Evolutionary conservation across 2,329 filamentous ascomycete genomes (phyloP).

Genomic region (Aspergillus pseudonomiae): DNA sequence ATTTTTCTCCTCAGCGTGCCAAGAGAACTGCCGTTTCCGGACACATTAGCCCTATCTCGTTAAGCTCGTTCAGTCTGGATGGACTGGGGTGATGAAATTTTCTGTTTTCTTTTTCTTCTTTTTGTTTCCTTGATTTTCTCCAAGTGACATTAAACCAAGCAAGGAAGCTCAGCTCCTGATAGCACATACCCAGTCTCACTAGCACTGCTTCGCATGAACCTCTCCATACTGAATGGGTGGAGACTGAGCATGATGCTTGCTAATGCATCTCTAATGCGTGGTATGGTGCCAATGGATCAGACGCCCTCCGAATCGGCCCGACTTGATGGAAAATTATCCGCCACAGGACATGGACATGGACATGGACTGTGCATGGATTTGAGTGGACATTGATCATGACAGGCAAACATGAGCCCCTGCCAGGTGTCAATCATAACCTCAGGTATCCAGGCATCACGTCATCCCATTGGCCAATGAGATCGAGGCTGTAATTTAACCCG

Average conservation of each 20-base stretch:
- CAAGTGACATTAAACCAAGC: no score
- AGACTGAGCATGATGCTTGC: neutral
- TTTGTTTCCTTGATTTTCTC: neutral
- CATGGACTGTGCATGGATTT: neutral
- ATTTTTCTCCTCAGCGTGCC: neutral
- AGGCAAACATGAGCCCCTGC: no score
- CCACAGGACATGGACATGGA: neutral
- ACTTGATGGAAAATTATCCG: neutral
- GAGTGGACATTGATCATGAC: no score
- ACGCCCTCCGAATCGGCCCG: neutral
- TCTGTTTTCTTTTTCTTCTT: no score
- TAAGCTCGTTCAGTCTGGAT: no score
- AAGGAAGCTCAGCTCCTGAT: no score
- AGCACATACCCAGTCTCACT: no score
- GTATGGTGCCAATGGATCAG: neutral
- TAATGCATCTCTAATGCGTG: neutral
- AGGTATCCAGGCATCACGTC: no score
- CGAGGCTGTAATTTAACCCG: no score
- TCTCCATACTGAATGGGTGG: neutral
- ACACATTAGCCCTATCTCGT: neutral
- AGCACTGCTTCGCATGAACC: no score
- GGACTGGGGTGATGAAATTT: neutral
- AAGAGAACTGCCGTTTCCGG: neutral
- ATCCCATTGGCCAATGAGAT: no score
- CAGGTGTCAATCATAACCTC: no score